Evolutionary conservation across 352 stramenopile genomes (phyloP).

Genomic region (Plasmopara muralis): DNA sequence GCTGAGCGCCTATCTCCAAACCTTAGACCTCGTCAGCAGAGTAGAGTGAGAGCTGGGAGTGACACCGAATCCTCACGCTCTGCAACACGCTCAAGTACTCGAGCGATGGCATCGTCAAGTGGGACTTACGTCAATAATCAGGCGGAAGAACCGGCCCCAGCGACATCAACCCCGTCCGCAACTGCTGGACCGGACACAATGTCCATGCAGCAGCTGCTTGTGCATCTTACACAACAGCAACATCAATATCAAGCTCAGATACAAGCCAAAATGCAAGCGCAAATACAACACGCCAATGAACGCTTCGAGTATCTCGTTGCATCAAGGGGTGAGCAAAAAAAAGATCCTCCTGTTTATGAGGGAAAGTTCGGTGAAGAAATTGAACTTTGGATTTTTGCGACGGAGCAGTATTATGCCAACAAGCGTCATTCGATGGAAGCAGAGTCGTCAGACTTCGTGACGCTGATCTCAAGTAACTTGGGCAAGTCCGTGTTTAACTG

Average conservation of each 20-base stretch:
- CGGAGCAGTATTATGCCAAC: background rate
- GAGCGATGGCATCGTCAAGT: background rate
- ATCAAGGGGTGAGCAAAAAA: background rate
- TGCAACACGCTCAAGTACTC: background rate
- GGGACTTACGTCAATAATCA: background rate
- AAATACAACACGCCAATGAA: too few species aligned
- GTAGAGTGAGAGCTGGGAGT: background rate
- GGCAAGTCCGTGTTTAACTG: background rate
- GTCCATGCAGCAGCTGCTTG: conserved; percentile 9
- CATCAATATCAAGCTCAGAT: conserved; percentile 8
- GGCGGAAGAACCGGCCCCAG: background rate
- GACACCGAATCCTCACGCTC: background rate
- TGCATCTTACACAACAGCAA: conserved; percentile 12
- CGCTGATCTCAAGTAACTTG: background rate
- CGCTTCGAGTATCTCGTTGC: too few species aligned
- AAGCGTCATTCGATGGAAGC: too few species aligned
- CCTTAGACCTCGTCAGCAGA: conserved; percentile 2
- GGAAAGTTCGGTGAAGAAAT: too few species aligned
- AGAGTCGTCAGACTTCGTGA: too few species aligned
- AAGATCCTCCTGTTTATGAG: too few species aligned
- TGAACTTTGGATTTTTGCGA: too few species aligned
- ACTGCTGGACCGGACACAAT: conserved; percentile 2
- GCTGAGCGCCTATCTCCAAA: conserved; percentile 1
- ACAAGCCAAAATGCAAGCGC: conserved; percentile 1
- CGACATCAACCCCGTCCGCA: background rate